Evolutionary conservation across 1,284 basidiomycete species (phyloP).

Genomic region (Rhizoctonia solani): DNA sequence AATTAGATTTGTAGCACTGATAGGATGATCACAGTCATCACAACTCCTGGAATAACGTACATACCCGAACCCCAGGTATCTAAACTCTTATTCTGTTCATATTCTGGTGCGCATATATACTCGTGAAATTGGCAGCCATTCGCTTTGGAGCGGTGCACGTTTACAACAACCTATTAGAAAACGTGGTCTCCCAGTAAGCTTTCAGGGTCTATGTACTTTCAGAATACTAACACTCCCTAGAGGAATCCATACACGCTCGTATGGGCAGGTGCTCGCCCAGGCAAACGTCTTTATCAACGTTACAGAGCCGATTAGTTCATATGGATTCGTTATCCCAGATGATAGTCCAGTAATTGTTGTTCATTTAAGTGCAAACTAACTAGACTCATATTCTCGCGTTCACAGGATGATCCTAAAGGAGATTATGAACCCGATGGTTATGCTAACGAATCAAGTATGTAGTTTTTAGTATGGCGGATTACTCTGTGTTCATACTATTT

Average conservation of each 20-base stretch:
- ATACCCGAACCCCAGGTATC: constrained; percentile 30
- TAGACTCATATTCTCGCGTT: not conserved
- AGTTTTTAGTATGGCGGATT: not conserved
- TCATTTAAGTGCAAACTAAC: not conserved
- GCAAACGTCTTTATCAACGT: constrained; percentile 27
- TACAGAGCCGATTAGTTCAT: constrained; percentile 18
- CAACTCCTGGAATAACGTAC: constrained; percentile 29
- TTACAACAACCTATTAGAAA: constrained; percentile 23
- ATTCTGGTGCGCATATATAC: no score
- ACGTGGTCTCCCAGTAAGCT: constrained; percentile 26
- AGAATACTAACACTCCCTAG: not conserved
- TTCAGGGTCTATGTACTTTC: not conserved
- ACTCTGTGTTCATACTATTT: not conserved
- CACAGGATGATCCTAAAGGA: constrained; percentile 16
- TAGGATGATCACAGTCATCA: not conserved
- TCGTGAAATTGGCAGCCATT: not conserved
- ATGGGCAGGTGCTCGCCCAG: constrained; percentile 21
- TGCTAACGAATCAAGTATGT: constrained; percentile 30
- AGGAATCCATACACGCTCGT: constrained; percentile 23
- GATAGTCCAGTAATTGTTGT: constrained; percentile 21
- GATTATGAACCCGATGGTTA: constrained; percentile 31
- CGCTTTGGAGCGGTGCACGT: constrained; percentile 26
- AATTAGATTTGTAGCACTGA: not conserved
- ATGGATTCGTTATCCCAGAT: constrained; percentile 28
- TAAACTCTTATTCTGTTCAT: no score